phyloP scores from a whole-genome alignment of 768 basidiomycete genomes.

The Tricholomella constricta region DNA sequence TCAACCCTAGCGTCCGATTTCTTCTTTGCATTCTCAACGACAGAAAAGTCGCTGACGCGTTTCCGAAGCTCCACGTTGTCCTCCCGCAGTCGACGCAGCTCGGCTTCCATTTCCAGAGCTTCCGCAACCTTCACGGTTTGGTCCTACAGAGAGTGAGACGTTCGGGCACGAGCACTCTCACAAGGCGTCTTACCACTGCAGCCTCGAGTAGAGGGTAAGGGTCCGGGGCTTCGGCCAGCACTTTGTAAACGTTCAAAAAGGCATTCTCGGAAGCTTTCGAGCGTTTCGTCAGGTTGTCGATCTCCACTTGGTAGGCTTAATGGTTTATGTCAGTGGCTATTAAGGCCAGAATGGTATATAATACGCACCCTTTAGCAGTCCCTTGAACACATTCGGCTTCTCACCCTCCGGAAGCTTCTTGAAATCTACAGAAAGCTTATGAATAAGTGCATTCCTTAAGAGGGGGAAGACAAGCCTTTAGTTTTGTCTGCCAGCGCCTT shows the following conservation, averaged over 20 bases:
- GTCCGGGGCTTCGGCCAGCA: constrained; percentile 95
- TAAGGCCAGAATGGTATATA: neutral
- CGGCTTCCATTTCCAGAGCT: constrained; percentile 71
- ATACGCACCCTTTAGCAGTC: constrained; percentile 75
- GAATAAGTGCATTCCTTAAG: neutral
- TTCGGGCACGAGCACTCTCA: neutral
- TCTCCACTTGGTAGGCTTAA: constrained; percentile 92
- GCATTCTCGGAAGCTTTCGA: constrained; percentile 93
- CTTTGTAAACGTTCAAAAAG: constrained; percentile 96
- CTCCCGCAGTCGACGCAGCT: constrained; percentile 70
- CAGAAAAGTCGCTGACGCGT: constrained; percentile 62
- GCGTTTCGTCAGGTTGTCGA: constrained; percentile 92
- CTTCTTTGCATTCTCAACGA: constrained; percentile 70
- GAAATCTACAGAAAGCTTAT: constrained; percentile 64
- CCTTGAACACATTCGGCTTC: constrained; percentile 86
- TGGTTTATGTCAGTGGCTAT: constrained; percentile 2
- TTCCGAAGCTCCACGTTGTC: constrained; percentile 84
- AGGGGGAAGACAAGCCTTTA: constrained; percentile 68
- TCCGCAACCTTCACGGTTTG: constrained; percentile 92
- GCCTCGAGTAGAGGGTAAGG: constrained; percentile 96
- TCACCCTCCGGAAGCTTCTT: constrained; percentile 92
- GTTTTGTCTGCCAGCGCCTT: constrained; percentile 96
- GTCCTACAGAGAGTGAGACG: constrained; percentile 52
- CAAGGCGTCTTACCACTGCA: constrained; percentile 62
- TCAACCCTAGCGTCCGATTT: constrained; percentile 74